Conservation (phyloP, 305 asterid species). For the Lippia alba region DNA sequence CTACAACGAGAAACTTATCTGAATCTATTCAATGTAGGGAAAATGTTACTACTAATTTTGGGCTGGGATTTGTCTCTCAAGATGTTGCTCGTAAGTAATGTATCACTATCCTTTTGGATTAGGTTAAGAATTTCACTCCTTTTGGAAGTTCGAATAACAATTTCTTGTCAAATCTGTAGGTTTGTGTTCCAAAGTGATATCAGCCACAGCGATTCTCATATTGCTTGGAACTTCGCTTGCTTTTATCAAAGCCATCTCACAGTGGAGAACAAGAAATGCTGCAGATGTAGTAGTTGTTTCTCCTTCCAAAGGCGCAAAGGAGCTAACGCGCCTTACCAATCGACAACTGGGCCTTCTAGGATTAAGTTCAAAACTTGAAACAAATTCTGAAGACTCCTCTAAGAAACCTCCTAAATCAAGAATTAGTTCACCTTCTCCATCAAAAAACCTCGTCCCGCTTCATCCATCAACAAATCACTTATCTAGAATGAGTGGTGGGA, state of each 20-base stretch:
- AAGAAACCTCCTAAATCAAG: slow-evolving; percentile 76
- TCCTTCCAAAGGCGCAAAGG: slow-evolving; percentile 68
- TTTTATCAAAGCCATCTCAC: slow-evolving; percentile 59
- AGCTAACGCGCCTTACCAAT: slow-evolving; percentile 60
- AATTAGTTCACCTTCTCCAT: slow-evolving; percentile 55
- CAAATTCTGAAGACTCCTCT: slow-evolving; percentile 50
- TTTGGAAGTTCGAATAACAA: slow-evolving; percentile 21
- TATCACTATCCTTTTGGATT: slow-evolving; percentile 24
- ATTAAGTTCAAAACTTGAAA: slow-evolving; percentile 60
- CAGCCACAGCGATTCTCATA: slow-evolving; percentile 49
- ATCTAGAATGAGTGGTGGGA: slow-evolving; percentile 63
- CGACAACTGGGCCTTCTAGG: slow-evolving; percentile 85
- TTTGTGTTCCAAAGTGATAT: slow-evolving; percentile 51
- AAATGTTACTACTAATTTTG: slow-evolving; percentile 41
- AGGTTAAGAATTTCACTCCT: slow-evolving; percentile 7
- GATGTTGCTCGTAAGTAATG: slow-evolving; percentile 66
- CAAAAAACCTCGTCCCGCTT: slow-evolving; percentile 73
- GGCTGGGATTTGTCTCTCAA: slow-evolving; percentile 51
- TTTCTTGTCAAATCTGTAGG: slow-evolving; percentile 45
- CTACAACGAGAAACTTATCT: slow-evolving; percentile 27
- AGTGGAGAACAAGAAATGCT: slow-evolving; percentile 59
- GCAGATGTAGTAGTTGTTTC: slow-evolving; percentile 52
- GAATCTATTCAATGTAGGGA: slow-evolving; percentile 49
- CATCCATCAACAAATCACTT: slow-evolving; percentile 62
- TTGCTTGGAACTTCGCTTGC: slow-evolving; percentile 66